Evolutionary conservation across 148 eudicot genomes (phyloP).

Genomic region (Mesembryanthemum crystallinum): DNA sequence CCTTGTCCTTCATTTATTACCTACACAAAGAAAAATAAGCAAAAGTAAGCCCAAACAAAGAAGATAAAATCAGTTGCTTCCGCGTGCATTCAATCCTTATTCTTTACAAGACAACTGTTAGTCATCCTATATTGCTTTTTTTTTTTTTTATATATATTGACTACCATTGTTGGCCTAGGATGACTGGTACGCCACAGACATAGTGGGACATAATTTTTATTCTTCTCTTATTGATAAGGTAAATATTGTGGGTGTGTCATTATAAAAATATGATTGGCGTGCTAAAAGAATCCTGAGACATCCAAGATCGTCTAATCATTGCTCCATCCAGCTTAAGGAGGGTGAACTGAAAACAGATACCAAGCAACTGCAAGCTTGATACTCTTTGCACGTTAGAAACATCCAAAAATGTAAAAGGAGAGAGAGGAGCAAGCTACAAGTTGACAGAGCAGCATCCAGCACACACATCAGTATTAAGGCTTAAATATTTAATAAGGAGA

Average conservation of each 20-base stretch:
- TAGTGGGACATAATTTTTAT: not conserved
- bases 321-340: not conserved
- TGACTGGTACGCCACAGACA: slow-evolving; percentile 1
- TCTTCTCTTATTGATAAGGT: too few relatives aligned
- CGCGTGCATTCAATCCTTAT: not conserved
- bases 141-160: too few relatives aligned
- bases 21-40: slow-evolving; percentile 37
- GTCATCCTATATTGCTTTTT: not conserved
- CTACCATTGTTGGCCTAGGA: not conserved
- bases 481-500: too few relatives aligned
- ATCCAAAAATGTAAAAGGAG: not conserved
- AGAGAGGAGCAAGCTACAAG: not conserved
- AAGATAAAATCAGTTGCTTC: not conserved
- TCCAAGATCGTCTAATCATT: not conserved
- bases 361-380: too few relatives aligned
- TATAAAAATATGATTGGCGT: not conserved
- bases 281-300: not conserved
- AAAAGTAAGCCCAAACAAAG: not conserved
- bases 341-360: too few relatives aligned
- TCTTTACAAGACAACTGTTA: not conserved
- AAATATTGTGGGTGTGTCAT: too few relatives aligned
- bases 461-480: not conserved
- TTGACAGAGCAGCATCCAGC: not conserved
- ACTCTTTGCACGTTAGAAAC: not conserved
- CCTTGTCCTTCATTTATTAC: slow-evolving; percentile 79